These are phyloP conservation scores for Pseudocercospora vitis DNA, from an alignment of 2,329 filamentous ascomycete genomes.

Conservation along the genomic window DNA sequence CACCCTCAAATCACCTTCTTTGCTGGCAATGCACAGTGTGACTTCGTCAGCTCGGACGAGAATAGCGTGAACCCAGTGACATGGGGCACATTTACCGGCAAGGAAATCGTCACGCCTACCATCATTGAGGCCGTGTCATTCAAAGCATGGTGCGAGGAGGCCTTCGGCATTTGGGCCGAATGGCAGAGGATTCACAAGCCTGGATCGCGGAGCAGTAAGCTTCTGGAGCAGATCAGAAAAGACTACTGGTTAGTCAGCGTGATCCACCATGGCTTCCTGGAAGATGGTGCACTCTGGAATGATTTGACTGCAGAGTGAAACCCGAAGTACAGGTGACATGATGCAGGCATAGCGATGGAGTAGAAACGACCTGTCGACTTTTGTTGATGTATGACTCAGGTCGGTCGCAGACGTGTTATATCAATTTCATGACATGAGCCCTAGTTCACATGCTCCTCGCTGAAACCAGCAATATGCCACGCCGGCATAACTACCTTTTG, in stretches of 20 bases:
- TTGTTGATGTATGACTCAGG: neutral
- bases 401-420: no score
- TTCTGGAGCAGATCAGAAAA: constrained; percentile 66
- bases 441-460: neutral
- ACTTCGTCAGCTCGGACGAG: constrained; percentile 67
- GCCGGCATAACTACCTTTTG: no score
- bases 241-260: constrained; percentile 89
- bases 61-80: constrained; percentile 88
- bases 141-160: constrained; percentile 90
- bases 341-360: constrained; percentile 2
- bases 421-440: no score
- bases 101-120: constrained; percentile 93
- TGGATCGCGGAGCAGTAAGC: constrained; percentile 66
- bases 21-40: constrained; percentile 74
- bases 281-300: constrained; percentile 71
- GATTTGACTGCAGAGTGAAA: constrained; percentile 22
- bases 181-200: constrained; percentile 88
- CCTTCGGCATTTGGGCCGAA: constrained; percentile 91
- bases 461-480: no score
- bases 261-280: constrained; percentile 76
- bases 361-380: neutral
- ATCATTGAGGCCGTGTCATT: constrained; percentile 97
- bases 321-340: neutral
- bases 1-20: constrained; percentile 79
- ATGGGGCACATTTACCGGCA: constrained; percentile 92